Evolutionary conservation across 1,139 yeast genomes (phyloP).

Genomic region (Wickerhamiella infanticola): DNA sequence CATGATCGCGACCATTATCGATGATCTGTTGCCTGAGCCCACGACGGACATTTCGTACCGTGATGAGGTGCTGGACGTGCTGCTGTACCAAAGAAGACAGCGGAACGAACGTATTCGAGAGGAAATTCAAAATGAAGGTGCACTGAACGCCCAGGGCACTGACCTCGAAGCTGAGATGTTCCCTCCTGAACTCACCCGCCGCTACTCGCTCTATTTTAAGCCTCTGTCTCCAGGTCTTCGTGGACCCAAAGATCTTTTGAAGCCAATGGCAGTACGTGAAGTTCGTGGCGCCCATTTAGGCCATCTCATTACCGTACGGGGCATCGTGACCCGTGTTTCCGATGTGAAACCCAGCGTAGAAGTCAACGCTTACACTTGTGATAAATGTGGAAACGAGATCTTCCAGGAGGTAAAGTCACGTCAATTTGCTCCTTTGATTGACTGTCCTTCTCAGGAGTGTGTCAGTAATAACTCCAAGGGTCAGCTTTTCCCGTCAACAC

Average conservation of each 20-base stretch:
- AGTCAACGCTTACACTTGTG: conserved; percentile 94
- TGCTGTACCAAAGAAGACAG: conserved; percentile 73
- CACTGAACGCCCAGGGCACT: conserved; percentile 19
- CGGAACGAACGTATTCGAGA: conserved; percentile 61
- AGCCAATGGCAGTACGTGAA: conserved; percentile 61
- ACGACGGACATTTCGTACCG: conserved; percentile 60
- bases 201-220: conserved; percentile 74
- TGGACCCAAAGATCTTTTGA: conserved; percentile 4
- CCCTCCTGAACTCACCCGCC: conserved; percentile 74
- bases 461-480: conserved; percentile 68
- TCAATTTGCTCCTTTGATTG: conserved; percentile 69
- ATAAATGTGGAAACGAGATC: conserved; percentile 90
- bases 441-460: conserved; percentile 78
- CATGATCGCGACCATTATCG: conserved; percentile 57
- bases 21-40: conserved; percentile 71
- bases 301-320: conserved; percentile 74
- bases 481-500: conserved; percentile 77
- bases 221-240: conserved; percentile 42
- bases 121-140: conserved; percentile 37
- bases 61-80: conserved; percentile 88
- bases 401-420: conserved; percentile 86
- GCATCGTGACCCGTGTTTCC: conserved; percentile 87
- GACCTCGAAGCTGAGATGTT: conserved; percentile 31
- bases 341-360: conserved; percentile 89
- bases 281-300: conserved; percentile 78